Base-by-base conservation (phyloP, 1,284 basidiomycete species). In the Fistulinella cinereoalba region DNA sequence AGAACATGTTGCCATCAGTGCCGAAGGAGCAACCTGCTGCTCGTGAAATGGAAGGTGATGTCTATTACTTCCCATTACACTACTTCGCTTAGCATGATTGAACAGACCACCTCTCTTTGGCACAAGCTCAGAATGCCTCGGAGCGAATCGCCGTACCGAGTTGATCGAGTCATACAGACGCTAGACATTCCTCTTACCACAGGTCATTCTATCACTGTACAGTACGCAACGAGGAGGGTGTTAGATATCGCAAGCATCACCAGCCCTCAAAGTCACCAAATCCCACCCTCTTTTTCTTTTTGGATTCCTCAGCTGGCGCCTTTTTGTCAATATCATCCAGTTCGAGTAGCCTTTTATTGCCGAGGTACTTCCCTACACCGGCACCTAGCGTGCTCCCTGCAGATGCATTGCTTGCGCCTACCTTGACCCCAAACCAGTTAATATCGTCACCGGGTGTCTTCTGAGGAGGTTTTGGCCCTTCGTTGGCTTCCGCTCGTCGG, bases 341-440 rank as follows among this genome's bases (percentile, higher is more conserved):
- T 24, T 65, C 67, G 41, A 68, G 61, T 1, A 78, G 71, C 40
- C 84, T 67, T 59, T 84, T 86, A 34, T 71, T 54, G 9, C 60
- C 62, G 34, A 90, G 69, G 60, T 90, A 90, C 61, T 85, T 89
- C 1, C 87, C 79, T 5, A 81, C 67, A 8, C 76, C 72, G 37
- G 60, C 66, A 9, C 64, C 58, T 0, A 46, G 22, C 22, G 63
- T 70, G 12, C 50, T 63, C 13, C 60, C 59, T 22, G 63, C 57
- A 5, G 60, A 62, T 5, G 64, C 49, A 46, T 63, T 61, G 23
- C 70, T 71, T 23, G 72, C 51, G 4, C 85, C 83, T 6, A 89
- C 75, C 63, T 85, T 88, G 34, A 81, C 78, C n/a, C 88, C 88
- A 64, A 91, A 91, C 88, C 88, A 91, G 56, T 88, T 91, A 32